A percentile compares a stretch with the other conserved stretches of the same genome.
These are phyloP conservation scores for Apophysomyces trapeziformis DNA, from an alignment of 371 early-diverging fungal genomes.

Conservation along the genomic window DNA sequence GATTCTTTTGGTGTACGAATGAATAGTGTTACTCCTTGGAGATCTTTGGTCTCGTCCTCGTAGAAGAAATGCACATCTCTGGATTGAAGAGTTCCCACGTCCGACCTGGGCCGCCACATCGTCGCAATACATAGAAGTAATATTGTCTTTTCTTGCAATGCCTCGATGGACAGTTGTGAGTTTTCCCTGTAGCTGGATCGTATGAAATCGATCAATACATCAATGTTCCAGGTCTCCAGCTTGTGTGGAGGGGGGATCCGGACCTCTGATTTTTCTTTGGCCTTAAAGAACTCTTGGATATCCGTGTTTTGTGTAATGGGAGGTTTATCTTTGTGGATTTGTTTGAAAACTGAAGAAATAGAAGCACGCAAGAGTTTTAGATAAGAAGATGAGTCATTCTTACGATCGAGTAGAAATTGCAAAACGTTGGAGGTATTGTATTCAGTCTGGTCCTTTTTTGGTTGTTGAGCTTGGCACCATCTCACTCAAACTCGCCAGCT, in stretches of 20 bases:
- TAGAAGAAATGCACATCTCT: conserved; percentile 15
- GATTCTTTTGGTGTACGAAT: conserved; percentile 23
- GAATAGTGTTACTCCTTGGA: neutral
- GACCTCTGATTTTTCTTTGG: neutral
- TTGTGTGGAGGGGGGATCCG: neutral
- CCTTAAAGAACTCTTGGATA: neutral
- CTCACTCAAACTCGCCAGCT: conserved; percentile 16
- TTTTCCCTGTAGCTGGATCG: neutral
- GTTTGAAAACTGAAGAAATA: neutral
- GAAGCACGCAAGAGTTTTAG: no score
- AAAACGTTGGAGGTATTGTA: neutral
- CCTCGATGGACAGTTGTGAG: neutral
- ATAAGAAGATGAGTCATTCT: no score
- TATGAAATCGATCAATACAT: neutral
- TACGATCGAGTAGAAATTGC: neutral
- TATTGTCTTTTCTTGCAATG: conserved; percentile 23
- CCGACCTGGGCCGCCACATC: conserved; percentile 26
- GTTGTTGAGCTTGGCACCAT: conserved; percentile 4
- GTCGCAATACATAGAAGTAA: conserved; percentile 16
- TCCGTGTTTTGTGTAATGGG: neutral
- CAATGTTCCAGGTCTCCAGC: neutral
- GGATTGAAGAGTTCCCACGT: conserved; percentile 22
- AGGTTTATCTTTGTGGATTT: neutral
- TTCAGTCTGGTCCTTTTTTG: neutral
- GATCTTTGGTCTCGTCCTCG: neutral